Conservation (phyloP, 2,329 filamentous ascomycete genomes). For the Cadophora gregata region DNA sequence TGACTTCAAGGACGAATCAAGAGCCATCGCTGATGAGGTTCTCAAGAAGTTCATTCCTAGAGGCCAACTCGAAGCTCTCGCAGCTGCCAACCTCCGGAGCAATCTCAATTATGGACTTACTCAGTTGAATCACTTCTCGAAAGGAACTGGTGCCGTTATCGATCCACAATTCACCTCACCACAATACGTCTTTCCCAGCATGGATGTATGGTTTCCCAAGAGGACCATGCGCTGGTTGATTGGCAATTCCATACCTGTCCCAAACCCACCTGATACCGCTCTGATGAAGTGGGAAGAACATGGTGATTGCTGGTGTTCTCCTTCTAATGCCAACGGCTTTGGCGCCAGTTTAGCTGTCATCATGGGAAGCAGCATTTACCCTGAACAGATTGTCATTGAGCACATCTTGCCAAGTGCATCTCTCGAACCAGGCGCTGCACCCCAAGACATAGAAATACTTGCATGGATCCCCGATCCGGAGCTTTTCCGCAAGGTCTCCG, state of each 20-base stretch:
- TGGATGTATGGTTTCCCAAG: constrained; percentile 36
- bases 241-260: constrained; percentile 34
- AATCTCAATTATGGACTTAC: constrained; percentile 26
- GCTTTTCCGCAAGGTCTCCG: constrained; percentile 45
- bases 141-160: constrained; percentile 68
- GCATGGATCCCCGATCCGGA: constrained; percentile 57
- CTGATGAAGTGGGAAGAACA: constrained; percentile 76
- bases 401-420: constrained; percentile 70
- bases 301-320: constrained; percentile 88
- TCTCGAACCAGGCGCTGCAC: constrained; percentile 65
- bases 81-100: constrained; percentile 35
- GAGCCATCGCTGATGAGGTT: constrained; percentile 28
- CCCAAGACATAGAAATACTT: constrained; percentile 74
- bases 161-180: constrained; percentile 66
- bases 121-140: constrained; percentile 76
- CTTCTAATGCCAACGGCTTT: constrained; percentile 50
- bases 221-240: constrained; percentile 38
- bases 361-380: constrained; percentile 63
- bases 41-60: constrained; percentile 31
- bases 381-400: constrained; percentile 74
- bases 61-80: constrained; percentile 40
- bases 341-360: constrained; percentile 71
- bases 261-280: constrained; percentile 57
- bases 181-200: constrained; percentile 50
- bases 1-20: constrained; percentile 30